Evolutionary conservation across 2,329 filamentous ascomycete genomes (phyloP), one percentile per base, ranked within the genome.

Genomic region (Penicillium sp.): DNA sequence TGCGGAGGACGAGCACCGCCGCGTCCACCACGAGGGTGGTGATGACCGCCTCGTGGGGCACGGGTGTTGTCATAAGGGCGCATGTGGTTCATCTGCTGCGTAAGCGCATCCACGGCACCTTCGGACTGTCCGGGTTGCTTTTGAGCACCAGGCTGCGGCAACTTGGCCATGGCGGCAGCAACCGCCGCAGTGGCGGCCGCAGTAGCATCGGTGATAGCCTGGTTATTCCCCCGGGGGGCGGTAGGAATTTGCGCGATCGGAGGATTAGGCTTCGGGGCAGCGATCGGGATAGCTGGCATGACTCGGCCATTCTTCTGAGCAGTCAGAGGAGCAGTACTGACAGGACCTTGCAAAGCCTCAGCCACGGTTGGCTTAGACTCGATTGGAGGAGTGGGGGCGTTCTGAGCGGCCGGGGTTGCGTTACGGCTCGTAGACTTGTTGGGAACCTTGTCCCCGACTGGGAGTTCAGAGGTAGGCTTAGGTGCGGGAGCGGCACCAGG

Each of bases 141-240:
- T 58, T 71, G 68, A 25, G 67, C 67, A 45, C 70, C 66, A 11
- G 76, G 73, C 55, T 76, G 72, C 5, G 76, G 71, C 38, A 82
- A 62, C 59, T 81, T 82, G 16, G 79, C 79, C 79, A 82, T 81
- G 4, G 79, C 80, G 21, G 76, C 76, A 27, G 78, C 79, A 51
- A 82, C 80, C 34, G 79, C 79, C 50, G 78, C 78, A 45, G 76
- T 78, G n/a, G 80, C 78, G 36, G 79, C 76, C 53, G 75, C 74
- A 45, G 77, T 78, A 8, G 78, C 79, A 62, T 81, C 78, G 34
- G 78, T 76, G 62, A 78, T 75, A 2, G 76, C 68, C 53, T 72
- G 71, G 15, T 62, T 61, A 52, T 60, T 66, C 34, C 61, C 68
- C 11, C 64, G 67, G 41, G 64, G 51, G 43, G 64, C 64, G 41